Evolutionary conservation across 2,329 filamentous ascomycete species (phyloP).

Genomic region (Colletotrichum somersetense): DNA sequence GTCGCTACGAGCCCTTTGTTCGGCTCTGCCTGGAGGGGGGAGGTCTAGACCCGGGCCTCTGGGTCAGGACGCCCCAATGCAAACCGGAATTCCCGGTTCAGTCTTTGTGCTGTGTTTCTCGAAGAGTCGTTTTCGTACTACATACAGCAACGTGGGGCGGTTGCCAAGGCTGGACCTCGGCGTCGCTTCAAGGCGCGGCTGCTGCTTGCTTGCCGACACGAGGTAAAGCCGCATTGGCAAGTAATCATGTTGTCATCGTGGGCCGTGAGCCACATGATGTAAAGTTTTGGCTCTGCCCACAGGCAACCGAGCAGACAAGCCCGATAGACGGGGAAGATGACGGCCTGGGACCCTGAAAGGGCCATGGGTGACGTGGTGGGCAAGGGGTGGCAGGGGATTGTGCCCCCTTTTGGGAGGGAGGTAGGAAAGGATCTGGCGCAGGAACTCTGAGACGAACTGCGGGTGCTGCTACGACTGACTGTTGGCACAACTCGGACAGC

Average conservation of each 20-base stretch:
- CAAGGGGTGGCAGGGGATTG: constrained; percentile 9
- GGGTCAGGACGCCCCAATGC: background rate
- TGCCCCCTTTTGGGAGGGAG: background rate
- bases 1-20: background rate
- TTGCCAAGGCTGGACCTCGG: constrained; percentile 18
- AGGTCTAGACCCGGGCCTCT: constrained; percentile 8
- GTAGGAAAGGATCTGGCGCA: background rate
- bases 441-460: constrained; percentile 18
- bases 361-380: constrained; percentile 28
- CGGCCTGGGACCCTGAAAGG: constrained; percentile 14
- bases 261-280: background rate
- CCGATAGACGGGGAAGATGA: background rate
- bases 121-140: constrained; percentile 1
- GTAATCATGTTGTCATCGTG: constrained; percentile 5
- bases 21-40: background rate
- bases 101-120: background rate
- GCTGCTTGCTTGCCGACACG: constrained; percentile 14
- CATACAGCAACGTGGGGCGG: constrained; percentile 13
- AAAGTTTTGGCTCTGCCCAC: constrained; percentile 13
- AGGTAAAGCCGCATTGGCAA: background rate
- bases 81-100: background rate
- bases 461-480: constrained; percentile 1
- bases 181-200: constrained; percentile 6
- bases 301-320: background rate
- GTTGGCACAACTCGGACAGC: constrained; percentile 6